Evolutionary conservation across 2,329 filamentous ascomycete genomes (phyloP).

Genomic region (Davidsoniella neocaledoniae): DNA sequence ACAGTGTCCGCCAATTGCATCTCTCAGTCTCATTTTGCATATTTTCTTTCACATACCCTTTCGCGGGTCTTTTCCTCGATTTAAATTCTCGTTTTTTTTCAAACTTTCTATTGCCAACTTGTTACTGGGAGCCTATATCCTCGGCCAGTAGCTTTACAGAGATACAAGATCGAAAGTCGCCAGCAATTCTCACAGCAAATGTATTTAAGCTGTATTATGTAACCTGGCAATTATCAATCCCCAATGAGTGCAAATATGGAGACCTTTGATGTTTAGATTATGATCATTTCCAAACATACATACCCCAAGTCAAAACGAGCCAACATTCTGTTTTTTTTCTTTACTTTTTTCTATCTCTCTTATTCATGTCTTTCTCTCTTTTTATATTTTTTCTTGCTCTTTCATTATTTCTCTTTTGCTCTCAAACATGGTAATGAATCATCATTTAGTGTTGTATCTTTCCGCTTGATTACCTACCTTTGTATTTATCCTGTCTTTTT

Average conservation of each 20-base stretch:
- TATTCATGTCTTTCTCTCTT: conserved; percentile 1
- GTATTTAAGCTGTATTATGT: no score
- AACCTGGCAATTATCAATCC: no score
- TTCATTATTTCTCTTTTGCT: neutral
- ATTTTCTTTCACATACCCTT: conserved; percentile 16
- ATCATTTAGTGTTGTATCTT: no score
- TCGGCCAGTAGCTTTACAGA: no score
- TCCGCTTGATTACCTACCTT: neutral
- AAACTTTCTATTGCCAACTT: conserved; percentile 15
- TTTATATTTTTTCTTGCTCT: neutral
- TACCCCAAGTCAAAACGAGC: no score
- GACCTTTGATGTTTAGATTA: conserved; percentile 8
- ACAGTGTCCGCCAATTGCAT: no score
- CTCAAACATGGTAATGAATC: no score
- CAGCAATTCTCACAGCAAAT: neutral
- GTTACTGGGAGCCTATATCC: neutral
- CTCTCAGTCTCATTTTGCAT: conserved; percentile 2
- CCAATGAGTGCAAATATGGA: no score
- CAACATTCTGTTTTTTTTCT: neutral
- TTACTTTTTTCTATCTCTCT: neutral
- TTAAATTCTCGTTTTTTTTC: conserved; percentile 15
- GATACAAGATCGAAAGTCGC: no score
- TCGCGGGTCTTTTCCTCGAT: no score
- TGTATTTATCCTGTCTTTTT: conserved; percentile 15
- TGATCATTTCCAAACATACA: neutral